Conservation (phyloP, 2,329 filamentous ascomycete genomes). For the Periconia sp. region DNA sequence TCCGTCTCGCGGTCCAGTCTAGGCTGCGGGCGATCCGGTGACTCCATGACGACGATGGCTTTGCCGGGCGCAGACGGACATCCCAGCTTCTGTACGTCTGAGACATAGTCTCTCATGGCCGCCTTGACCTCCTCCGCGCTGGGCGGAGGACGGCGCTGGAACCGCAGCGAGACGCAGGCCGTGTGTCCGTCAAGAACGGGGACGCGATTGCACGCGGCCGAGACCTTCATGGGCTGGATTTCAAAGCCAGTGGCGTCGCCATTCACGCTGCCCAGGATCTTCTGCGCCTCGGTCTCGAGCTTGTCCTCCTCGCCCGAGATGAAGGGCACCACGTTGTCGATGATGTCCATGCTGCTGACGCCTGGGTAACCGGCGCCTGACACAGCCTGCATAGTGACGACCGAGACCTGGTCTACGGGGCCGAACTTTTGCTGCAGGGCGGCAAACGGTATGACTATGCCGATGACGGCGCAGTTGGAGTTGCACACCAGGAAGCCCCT, state of each 20-base stretch:
- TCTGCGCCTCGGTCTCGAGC: constrained; percentile 90
- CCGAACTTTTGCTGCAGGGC: constrained; percentile 88
- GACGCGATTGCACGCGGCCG: constrained; percentile 90
- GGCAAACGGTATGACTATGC: constrained; percentile 91
- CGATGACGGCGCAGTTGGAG: constrained; percentile 97
- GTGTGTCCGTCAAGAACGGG: constrained; percentile 95
- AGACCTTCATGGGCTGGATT: constrained; percentile 79
- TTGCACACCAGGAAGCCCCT: constrained; percentile 97
- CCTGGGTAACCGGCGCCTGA: constrained; percentile 91
- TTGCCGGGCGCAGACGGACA: constrained; percentile 84
- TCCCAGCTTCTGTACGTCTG: constrained; percentile 80
- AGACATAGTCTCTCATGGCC: constrained; percentile 80
- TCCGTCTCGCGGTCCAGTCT: constrained; percentile 85
- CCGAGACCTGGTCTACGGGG: constrained; percentile 74
- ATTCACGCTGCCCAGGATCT: constrained; percentile 85
- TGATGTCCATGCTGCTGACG: constrained; percentile 89
- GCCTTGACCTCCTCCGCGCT: constrained; percentile 76
- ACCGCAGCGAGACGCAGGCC: constrained; percentile 88
- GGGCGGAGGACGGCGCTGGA: constrained; percentile 76
- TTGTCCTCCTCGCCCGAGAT: constrained; percentile 96
- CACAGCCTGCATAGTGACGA: constrained; percentile 94
- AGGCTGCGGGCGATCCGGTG: constrained; percentile 89
- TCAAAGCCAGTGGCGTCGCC: constrained; percentile 74
- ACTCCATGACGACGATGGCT: constrained; percentile 87
- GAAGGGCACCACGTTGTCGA: constrained; percentile 95